These are phyloP conservation scores for Colletotrichum lindemuthianum DNA, from an alignment of 2,329 filamentous ascomycete genomes.

Conservation along the genomic window DNA sequence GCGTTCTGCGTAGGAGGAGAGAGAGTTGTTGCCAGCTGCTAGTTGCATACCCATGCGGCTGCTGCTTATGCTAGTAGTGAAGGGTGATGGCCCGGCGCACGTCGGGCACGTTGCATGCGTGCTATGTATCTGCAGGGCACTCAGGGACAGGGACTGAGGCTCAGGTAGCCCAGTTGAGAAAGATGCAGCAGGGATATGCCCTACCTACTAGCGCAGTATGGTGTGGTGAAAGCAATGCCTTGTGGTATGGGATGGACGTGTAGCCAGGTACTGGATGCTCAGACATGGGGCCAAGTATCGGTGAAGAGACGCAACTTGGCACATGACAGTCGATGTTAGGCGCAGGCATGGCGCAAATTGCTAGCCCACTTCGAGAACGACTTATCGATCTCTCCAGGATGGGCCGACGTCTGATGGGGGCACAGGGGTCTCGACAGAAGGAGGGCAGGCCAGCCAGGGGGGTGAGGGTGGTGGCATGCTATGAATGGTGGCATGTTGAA, in stretches of 20 bases:
- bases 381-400: conserved; percentile 34
- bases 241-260: not conserved
- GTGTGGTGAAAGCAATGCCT: too few relatives aligned
- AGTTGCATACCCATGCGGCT: too few relatives aligned
- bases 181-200: too few relatives aligned
- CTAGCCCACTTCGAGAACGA: conserved; percentile 35
- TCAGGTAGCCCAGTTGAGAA: conserved; percentile 19
- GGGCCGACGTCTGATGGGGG: conserved; percentile 17
- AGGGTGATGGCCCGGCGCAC: too few relatives aligned
- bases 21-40: not conserved
- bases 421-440: conserved; percentile 18
- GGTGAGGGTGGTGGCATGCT: not conserved
- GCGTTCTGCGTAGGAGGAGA: not conserved
- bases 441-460: conserved; percentile 12
- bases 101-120: too few relatives aligned
- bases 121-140: too few relatives aligned
- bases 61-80: too few relatives aligned
- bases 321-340: conserved; percentile 35
- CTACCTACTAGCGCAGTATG: too few relatives aligned
- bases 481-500: too few relatives aligned
- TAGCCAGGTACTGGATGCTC: conserved; percentile 13
- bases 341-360: conserved; percentile 35
- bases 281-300: conserved; percentile 31
- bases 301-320: conserved; percentile 36
- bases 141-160: not conserved